Conservation (phyloP, 345 rosid species). For the Passiflora organensis region DNA sequence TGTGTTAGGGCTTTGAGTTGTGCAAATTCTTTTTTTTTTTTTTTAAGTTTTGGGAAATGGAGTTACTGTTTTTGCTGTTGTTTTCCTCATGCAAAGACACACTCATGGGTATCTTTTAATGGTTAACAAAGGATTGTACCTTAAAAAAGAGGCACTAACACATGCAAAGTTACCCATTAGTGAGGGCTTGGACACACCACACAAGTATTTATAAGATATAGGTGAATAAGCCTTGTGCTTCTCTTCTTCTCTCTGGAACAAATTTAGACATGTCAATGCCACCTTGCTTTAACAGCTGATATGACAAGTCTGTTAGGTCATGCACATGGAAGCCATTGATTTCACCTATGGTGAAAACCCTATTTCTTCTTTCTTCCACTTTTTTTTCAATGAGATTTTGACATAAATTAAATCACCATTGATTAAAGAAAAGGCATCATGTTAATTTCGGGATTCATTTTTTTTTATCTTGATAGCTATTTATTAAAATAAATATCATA, state of each 20-base stretch:
- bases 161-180: neutral
- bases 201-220: neutral
- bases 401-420: neutral
- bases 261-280: neutral
- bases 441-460: neutral
- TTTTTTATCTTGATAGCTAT: too few species aligned
- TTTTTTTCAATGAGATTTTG: neutral
- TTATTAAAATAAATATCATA: too few species aligned
- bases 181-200: neutral
- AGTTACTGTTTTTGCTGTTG: slow-evolving; percentile 6
- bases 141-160: neutral
- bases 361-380: neutral
- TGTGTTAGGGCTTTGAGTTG: slow-evolving; percentile 35
- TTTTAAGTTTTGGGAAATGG: slow-evolving; percentile 43
- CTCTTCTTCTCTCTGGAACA: neutral
- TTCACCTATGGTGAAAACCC: slow-evolving; percentile 1
- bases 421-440: neutral
- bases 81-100: neutral
- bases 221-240: neutral
- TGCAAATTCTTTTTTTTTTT: slow-evolving; percentile 19
- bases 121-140: neutral
- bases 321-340: slow-evolving; percentile 28
- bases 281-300: slow-evolving; percentile 11
- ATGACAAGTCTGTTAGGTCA: slow-evolving; percentile 18
- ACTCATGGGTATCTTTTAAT: neutral